Conservation (phyloP, 2,329 filamentous ascomycete species). For the Cladosporium sp. region DNA sequence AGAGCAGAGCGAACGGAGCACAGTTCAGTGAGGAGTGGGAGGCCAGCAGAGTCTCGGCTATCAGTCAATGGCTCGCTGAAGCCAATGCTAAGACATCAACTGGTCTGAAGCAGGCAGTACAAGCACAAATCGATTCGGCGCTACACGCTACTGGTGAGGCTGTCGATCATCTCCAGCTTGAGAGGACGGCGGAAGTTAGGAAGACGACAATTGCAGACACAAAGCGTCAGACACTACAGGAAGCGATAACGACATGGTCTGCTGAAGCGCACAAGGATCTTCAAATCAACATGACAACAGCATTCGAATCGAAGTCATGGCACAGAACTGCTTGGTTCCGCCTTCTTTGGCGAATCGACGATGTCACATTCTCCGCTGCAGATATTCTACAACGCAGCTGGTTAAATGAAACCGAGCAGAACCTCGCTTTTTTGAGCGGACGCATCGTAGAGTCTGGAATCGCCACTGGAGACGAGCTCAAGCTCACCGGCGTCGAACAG, state of each 20-base stretch:
- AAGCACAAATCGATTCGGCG: conserved; percentile 67
- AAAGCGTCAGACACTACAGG: conserved; percentile 53
- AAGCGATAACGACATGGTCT: conserved; percentile 70
- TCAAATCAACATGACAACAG: conserved; percentile 74
- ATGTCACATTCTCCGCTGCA: conserved; percentile 79
- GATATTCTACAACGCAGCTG: conserved; percentile 78
- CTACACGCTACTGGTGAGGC: conserved; percentile 40
- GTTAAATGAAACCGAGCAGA: conserved; percentile 75
- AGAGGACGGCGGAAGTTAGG: conserved; percentile 6
- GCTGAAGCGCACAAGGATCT: conserved; percentile 81
- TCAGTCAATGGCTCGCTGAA: conserved; percentile 33
- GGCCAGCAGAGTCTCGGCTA: conserved; percentile 33
- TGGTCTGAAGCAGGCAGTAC: conserved; percentile 66
- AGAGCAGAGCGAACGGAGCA: conserved; percentile 38
- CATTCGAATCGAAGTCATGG: conserved; percentile 77
- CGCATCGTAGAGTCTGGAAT: conserved; percentile 68
- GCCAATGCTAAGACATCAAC: conserved; percentile 42
- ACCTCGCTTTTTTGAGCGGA: conserved; percentile 80
- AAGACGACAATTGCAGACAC: conserved; percentile 43
- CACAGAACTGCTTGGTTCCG: conserved; percentile 88
- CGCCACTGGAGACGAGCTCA: conserved; percentile 32
- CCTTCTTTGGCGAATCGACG: conserved; percentile 91
- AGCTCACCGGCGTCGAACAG: conserved; percentile 17
- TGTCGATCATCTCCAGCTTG: conserved; percentile 12
- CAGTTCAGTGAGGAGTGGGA: conserved; percentile 41